These are phyloP conservation scores for Aureobasidium sp. DNA, from an alignment of 2,329 filamentous ascomycete species.

Conservation along the genomic window DNA sequence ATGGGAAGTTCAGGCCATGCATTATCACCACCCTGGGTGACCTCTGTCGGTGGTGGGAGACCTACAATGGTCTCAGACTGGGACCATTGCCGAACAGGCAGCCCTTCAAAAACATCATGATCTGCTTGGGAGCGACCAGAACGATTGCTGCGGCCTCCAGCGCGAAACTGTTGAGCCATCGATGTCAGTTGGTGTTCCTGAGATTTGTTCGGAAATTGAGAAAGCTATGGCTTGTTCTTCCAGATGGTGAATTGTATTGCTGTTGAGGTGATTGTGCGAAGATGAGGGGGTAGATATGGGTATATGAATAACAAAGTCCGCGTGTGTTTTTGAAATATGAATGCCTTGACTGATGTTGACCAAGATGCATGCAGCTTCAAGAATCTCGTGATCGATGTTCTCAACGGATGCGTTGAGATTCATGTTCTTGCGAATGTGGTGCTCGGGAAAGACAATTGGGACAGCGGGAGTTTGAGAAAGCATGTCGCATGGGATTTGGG, in stretches of 20 bases:
- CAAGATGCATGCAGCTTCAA: conserved; percentile 9
- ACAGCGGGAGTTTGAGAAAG: neutral
- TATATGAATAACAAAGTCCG: neutral
- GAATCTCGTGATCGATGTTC: neutral
- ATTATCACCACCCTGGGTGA: conserved; percentile 54
- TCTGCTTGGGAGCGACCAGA: conserved; percentile 53
- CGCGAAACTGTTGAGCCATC: conserved; percentile 41
- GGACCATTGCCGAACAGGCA: conserved; percentile 88
- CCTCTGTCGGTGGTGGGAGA: conserved; percentile 60
- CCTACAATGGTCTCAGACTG: conserved; percentile 44
- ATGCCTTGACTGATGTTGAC: conserved; percentile 2
- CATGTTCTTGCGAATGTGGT: neutral
- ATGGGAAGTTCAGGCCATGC: conserved; percentile 76
- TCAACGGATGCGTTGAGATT: neutral
- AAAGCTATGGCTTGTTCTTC: neutral
- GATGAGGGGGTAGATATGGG: neutral
- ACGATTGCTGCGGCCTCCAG: conserved; percentile 51
- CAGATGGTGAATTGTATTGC: neutral
- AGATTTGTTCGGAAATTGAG: neutral
- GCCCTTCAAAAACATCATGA: conserved; percentile 62
- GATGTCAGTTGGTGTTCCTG: neutral
- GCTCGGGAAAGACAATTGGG: neutral
- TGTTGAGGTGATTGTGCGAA: neutral
- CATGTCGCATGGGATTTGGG: neutral
- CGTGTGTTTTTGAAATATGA: neutral